A percentile compares a stretch with the other conserved stretches of the same genome.
phyloP scores from a whole-genome alignment of 1,284 basidiomycete species.

The Schizopora paradoxa region DNA sequence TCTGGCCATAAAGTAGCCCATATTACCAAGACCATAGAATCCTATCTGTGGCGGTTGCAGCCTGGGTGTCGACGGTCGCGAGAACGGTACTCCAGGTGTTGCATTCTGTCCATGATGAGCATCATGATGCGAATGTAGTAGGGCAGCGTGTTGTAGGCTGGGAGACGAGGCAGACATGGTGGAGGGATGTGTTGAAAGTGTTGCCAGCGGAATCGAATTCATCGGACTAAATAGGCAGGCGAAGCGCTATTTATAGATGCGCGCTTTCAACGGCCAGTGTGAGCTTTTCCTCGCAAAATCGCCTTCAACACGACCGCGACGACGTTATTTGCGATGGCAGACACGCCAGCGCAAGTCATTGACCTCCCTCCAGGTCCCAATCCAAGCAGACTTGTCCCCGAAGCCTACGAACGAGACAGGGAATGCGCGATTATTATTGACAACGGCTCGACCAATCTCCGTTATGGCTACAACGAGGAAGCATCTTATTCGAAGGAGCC shows the following conservation, averaged over 20 bases:
- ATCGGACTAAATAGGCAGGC: no score
- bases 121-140: no score
- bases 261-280: no score
- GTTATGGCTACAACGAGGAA: slow-evolving; percentile 76
- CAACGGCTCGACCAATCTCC: slow-evolving; percentile 83
- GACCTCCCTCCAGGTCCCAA: slow-evolving; percentile 8
- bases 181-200: background rate
- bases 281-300: no score
- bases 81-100: slow-evolving; percentile 46
- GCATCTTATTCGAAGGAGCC: slow-evolving; percentile 43
- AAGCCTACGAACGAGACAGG: slow-evolving; percentile 36
- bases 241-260: no score
- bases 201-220: slow-evolving; percentile 23
- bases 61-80: slow-evolving; percentile 48
- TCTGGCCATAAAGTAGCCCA: slow-evolving; percentile 70
- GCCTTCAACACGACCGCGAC: no score
- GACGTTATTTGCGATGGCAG: no score
- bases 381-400: slow-evolving; percentile 12
- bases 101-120: no score
- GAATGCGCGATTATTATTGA: slow-evolving; percentile 81
- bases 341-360: slow-evolving; percentile 7
- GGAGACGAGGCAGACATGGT: background rate
- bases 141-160: no score
- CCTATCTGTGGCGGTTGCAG: slow-evolving; percentile 40
- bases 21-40: slow-evolving; percentile 62